Percentiles rank a stretch among this genome's conserved stretches.
These are phyloP conservation scores for Backusella macrospora DNA, from an alignment of 192 early-diverging fungal genomes.

Conservation along the genomic window DNA sequence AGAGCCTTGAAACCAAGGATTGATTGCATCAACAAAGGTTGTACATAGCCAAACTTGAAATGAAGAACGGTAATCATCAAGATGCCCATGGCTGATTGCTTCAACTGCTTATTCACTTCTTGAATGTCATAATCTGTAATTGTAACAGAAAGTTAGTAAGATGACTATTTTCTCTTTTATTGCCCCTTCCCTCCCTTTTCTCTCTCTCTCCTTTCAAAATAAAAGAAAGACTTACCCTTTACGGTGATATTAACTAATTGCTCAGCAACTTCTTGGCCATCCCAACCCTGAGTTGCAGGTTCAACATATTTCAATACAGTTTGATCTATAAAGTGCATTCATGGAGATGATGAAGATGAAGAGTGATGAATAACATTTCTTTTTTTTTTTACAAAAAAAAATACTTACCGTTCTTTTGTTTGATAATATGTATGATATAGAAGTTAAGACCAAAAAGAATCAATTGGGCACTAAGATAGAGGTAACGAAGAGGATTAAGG, in stretches of 20 bases:
- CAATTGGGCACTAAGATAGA: slow-evolving; percentile 62
- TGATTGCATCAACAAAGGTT: slow-evolving; percentile 87
- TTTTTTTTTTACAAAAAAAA: background rate
- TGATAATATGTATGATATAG: slow-evolving; percentile 48
- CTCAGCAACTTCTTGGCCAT: slow-evolving; percentile 40
- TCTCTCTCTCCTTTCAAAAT: background rate
- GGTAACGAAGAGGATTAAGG: slow-evolving; percentile 55
- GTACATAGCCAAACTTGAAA: slow-evolving; percentile 85
- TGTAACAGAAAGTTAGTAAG: slow-evolving; percentile 23
- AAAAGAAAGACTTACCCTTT: slow-evolving; percentile 18
- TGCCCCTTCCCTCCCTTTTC: background rate
- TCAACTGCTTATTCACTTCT: slow-evolving; percentile 69
- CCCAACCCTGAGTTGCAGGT: slow-evolving; percentile 59
- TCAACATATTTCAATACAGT: slow-evolving; percentile 82
- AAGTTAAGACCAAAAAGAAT: slow-evolving; percentile 49
- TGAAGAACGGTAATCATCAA: slow-evolving; percentile 80
- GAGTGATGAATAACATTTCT: background rate
- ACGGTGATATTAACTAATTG: slow-evolving; percentile 39
- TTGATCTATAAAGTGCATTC: slow-evolving; percentile 54
- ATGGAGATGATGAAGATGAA: background rate
- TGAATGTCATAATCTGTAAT: slow-evolving; percentile 73
- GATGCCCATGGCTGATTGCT: slow-evolving; percentile 69
- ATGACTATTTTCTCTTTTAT: background rate
- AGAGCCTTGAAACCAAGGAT: slow-evolving; percentile 77
- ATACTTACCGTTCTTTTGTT: slow-evolving; percentile 70